phyloP scores from a whole-genome alignment of 352 stramenopile genomes.

The Pythium aphanidermatum region DNA sequence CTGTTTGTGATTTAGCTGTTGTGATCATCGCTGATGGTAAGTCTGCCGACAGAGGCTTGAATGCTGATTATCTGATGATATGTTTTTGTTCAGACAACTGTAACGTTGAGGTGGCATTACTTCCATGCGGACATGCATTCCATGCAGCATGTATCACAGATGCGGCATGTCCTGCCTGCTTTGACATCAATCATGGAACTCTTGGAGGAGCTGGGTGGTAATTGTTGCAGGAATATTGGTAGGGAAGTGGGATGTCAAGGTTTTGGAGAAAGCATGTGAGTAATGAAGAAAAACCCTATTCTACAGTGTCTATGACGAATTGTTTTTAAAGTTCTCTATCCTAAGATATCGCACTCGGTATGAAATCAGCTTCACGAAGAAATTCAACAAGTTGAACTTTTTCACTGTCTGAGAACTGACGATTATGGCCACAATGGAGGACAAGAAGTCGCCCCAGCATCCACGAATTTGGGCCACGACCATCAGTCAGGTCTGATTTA shows the following conservation, averaged over 20 bases:
- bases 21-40: slow-evolving; percentile 76
- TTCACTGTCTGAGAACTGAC: slow-evolving; percentile 71
- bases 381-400: slow-evolving; percentile 63
- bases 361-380: slow-evolving; percentile 20
- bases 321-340: background rate
- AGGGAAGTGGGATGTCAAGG: slow-evolving; percentile 1
- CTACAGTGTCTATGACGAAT: background rate
- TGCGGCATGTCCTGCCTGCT: slow-evolving; percentile 57
- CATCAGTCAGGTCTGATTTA: no score
- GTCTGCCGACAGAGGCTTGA: no score
- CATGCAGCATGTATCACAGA: slow-evolving; percentile 61
- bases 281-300: background rate
- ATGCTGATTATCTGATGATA: no score
- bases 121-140: slow-evolving; percentile 79
- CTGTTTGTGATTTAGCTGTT: slow-evolving; percentile 66
- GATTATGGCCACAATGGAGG: slow-evolving; percentile 83
- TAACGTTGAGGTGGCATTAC: slow-evolving; percentile 68
- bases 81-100: slow-evolving; percentile 39
- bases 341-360: background rate
- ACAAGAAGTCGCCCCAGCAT: slow-evolving; percentile 51
- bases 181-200: slow-evolving; percentile 46
- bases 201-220: slow-evolving; percentile 15
- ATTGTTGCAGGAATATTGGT: background rate
- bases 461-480: no score
- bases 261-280: no score